Evolutionary conservation across 805 yeast genomes (phyloP), one percentile per base, ranked within the genome.

Genomic region (Candida quercuum): DNA sequence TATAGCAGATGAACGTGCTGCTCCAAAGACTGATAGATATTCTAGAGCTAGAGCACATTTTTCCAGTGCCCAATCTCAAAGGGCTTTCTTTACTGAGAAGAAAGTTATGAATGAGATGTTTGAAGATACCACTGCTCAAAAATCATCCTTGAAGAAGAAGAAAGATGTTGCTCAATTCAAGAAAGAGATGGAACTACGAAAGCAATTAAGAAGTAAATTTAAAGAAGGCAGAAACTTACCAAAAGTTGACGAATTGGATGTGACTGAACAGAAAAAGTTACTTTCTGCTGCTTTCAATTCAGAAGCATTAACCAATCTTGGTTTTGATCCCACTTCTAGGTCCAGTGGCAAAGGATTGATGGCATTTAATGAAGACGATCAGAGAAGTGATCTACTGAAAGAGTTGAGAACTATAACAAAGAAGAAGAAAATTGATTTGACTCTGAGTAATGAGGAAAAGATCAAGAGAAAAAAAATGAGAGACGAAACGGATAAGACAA

Each of bases 31-130:
- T 14, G 49, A 53, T 30, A 54, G 52, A 28, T 40, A 46, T 3
- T 35, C 47, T n/a, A 33, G 48, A 20, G 40, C 51, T n/a, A 45
- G 47, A 24, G 39, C 56, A 24, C 55, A 59, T 27, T 76, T 75
- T 42, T 61, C 67, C 3, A 63, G 60, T 35, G 54, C 57, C 1
- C 55, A 61, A 18, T 68, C 74, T 5, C 71, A 73, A 20, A 59
- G 60, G 33, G 78, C 78, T 3, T 76, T 75, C 45, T 74, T 69
- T 47, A 68, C 72, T 47, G 72, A 71, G 13, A 50, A 39, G 74
- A 21, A 58, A 50, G 5, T 67, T 10, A 5, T 19, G 14, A 18
- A 67, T 35, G 52, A 69, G n/a, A 60, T 5, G 32, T n/a, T 12
- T 27, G 29, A 26, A 13, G 22, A 22, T 14, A 11, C 30, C 20